Conservation (phyloP, 2,329 filamentous ascomycete species). For the Colletotrichum destructivum region DNA sequence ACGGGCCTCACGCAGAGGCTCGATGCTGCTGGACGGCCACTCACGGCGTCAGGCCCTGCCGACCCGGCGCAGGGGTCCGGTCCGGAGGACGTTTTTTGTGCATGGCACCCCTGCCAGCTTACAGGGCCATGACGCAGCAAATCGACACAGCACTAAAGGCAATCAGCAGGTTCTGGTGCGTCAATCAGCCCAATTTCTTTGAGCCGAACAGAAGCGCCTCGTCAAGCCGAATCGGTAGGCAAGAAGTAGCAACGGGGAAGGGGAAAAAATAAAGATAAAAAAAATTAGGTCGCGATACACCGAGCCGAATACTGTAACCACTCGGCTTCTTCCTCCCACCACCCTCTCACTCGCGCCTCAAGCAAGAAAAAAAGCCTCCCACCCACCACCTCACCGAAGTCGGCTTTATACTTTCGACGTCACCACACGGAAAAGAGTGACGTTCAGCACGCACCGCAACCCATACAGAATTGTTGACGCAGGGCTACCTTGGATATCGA, state of each 20-base stretch:
- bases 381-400: constrained; percentile 22
- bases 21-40: constrained; percentile 5
- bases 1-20: neutral
- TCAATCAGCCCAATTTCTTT: constrained; percentile 10
- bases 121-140: constrained; percentile 36
- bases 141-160: neutral
- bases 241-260: neutral
- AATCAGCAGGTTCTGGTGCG: neutral
- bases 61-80: constrained; percentile 29
- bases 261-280: constrained; percentile 7
- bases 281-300: constrained; percentile 38
- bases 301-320: constrained; percentile 27
- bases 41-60: constrained; percentile 28
- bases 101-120: constrained; percentile 28
- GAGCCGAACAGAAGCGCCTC: constrained; percentile 24
- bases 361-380: neutral
- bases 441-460: constrained; percentile 1
- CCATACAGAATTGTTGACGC: constrained; percentile 9
- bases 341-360: neutral
- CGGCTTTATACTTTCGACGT: constrained; percentile 32
- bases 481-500: constrained; percentile 14
- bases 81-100: constrained; percentile 1
- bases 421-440: constrained; percentile 18
- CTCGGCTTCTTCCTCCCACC: constrained; percentile 27
- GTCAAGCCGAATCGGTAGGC: constrained; percentile 7